phyloP scores from a whole-genome alignment of 768 basidiomycete species.

The Termitomyces sp. region DNA sequence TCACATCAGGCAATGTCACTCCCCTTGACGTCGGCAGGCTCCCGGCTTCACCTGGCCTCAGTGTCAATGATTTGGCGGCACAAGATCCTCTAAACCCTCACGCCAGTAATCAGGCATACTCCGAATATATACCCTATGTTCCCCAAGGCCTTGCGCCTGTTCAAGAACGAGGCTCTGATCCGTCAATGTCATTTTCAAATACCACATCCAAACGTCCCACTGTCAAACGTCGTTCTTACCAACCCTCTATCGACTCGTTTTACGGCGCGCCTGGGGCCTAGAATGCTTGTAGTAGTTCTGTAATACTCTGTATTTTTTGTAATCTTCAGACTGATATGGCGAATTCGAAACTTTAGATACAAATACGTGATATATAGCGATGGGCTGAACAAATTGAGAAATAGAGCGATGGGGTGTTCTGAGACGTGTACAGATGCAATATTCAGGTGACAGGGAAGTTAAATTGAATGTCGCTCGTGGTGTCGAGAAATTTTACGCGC shows the following conservation, averaged over 20 bases:
- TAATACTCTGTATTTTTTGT: background rate
- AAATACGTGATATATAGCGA: background rate
- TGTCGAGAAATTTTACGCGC: background rate
- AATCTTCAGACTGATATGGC: background rate
- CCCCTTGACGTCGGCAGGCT: conserved; percentile 7
- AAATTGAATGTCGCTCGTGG: background rate
- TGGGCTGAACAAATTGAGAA: background rate
- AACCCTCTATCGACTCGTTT: conserved; percentile 41
- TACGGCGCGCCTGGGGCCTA: conserved; percentile 28
- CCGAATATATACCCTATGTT: conserved; percentile 10
- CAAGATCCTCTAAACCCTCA: conserved; percentile 29
- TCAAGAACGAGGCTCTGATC: conserved; percentile 10
- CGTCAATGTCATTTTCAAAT: background rate
- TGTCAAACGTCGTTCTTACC: conserved; percentile 25
- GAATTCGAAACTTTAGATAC: background rate
- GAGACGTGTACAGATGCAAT: background rate
- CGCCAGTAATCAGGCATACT: conserved; percentile 1
- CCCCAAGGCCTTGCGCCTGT: conserved; percentile 14
- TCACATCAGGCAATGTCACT: conserved; percentile 12
- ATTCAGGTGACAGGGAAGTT: background rate
- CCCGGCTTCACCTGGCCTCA: conserved; percentile 26
- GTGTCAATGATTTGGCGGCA: conserved; percentile 21
- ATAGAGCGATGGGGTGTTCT: background rate
- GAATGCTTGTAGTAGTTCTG: background rate
- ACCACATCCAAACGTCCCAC: conserved; percentile 5